A percentile compares a stretch with the other conserved stretches of the same genome.
phyloP scores from a whole-genome alignment of 1,284 basidiomycete species.

The Ceratobasidium sp. region DNA sequence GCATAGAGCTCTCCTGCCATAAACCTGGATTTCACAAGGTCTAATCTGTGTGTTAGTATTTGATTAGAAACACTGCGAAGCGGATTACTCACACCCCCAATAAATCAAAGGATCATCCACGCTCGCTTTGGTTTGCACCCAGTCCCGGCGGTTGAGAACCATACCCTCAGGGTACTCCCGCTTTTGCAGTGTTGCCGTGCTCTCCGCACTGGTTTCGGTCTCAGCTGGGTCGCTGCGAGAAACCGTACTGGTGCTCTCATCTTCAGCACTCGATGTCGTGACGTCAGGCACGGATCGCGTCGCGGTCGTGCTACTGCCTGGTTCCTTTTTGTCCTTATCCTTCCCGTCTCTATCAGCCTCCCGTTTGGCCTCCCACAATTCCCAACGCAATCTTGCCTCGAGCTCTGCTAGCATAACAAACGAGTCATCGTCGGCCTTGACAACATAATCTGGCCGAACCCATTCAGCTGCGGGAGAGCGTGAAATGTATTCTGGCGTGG shows the following conservation, averaged over 20 bases:
- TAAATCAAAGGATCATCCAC: constrained; percentile 78
- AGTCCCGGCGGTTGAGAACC: constrained; percentile 11
- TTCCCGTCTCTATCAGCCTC: constrained; percentile 12
- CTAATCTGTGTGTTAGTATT: constrained; percentile 45
- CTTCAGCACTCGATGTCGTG: neutral
- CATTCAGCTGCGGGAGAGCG: constrained; percentile 53
- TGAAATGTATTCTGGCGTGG: constrained; percentile 59
- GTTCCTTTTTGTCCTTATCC: neutral
- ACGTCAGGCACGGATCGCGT: neutral
- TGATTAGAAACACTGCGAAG: neutral
- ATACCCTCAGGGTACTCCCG: constrained; percentile 32
- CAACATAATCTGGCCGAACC: constrained; percentile 86
- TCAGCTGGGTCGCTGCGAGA: neutral
- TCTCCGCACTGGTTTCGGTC: constrained; percentile 23
- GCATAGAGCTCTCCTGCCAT: constrained; percentile 98
- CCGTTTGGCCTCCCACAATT: constrained; percentile 53
- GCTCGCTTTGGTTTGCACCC: constrained; percentile 2
- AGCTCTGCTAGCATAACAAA: constrained; percentile 94
- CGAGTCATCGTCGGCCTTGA: constrained; percentile 93
- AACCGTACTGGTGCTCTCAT: neutral
- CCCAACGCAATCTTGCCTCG: constrained; percentile 81
- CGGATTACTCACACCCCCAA: constrained; percentile 75
- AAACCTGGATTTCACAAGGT: constrained; percentile 91
- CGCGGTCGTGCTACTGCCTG: neutral
- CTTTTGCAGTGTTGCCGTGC: constrained; percentile 8